phyloP scores from a whole-genome alignment of 768 basidiomycete genomes.

The Agaricus subrufescens region DNA sequence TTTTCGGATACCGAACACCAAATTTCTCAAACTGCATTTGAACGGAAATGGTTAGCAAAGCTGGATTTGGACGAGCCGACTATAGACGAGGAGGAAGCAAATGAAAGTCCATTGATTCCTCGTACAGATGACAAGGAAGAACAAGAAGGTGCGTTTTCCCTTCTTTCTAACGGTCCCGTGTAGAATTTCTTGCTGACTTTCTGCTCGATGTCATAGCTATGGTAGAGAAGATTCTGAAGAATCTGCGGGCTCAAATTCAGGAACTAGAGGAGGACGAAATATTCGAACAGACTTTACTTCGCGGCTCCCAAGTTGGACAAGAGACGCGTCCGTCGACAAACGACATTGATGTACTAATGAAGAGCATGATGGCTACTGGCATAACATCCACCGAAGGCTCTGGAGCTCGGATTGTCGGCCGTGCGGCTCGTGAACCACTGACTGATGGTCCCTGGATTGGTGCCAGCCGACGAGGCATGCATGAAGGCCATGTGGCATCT shows the following conservation, averaged over 20 bases:
- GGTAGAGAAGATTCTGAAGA: conserved; percentile 31
- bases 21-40: conserved; percentile 33
- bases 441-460: conserved; percentile 7
- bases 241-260: conserved; percentile 31
- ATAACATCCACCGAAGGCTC: conserved; percentile 16
- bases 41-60: conserved; percentile 35
- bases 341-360: conserved; percentile 47
- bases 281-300: conserved; percentile 42
- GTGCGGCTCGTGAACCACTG: not conserved
- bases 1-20: conserved; percentile 38
- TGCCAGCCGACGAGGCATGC: not conserved
- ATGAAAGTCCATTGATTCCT: conserved; percentile 33
- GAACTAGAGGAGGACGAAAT: conserved; percentile 43
- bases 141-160: conserved; percentile 30
- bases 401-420: conserved; percentile 9
- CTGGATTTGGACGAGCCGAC: conserved; percentile 32
- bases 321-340: conserved; percentile 38
- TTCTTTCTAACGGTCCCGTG: not conserved
- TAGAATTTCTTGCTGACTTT: not conserved
- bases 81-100: conserved; percentile 36
- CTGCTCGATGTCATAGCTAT: conserved; percentile 5
- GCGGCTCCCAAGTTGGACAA: conserved; percentile 40
- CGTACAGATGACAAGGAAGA: conserved; percentile 17
- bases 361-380: conserved; percentile 43
- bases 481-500: not conserved